Evolutionary conservation across 805 yeast species (phyloP), one percentile per base, ranked within the genome.

Genomic region (Schwanniomyces pseudopolymorphus): DNA sequence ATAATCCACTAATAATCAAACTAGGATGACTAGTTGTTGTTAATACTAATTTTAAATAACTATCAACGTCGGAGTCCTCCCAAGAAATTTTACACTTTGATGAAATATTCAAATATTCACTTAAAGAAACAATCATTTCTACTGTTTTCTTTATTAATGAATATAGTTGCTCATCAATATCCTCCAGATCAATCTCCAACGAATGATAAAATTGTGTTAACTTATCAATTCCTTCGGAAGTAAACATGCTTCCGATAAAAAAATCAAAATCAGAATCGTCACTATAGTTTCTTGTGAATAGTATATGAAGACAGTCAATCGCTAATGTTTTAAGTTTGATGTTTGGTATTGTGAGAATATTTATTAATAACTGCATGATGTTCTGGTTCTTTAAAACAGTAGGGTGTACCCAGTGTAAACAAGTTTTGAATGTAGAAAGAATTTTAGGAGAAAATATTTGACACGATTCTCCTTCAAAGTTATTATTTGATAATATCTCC

Each of bases 341-440:
- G 56, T 85, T 83, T 25, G 79, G 72, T 6, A 83, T 69, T 33
- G 80, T 66, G 43, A 89, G 70, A 26, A 88, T 77, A 46, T 66
- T 64, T 47, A 89, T 76, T 35, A 94, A 70, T 11, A 85, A 78
- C 35, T 77, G 74, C 54, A 89, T 74, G 7, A 89, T 76, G 42
- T 87, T 81, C 42, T 87, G 83, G 35, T 77, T 69, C 38, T 84
- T 78, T 44, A 92, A 77, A 0, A 91, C 82, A 13, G 80, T 73
- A 2, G 97, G 92, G 43, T 87, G 79, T 6, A 91, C 80, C 99
- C 99, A 94, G 56, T 87, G 90, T 49, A 94, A 75, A 56, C 96
- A 87, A 0, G 96, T 85, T 60, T 94, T 94, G 59, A 92, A 78
- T 4, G 95, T 85, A 50, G 90, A 88, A 33, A 94, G 70, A 4